Base-by-base conservation (phyloP, 2,329 filamentous ascomycete genomes). In the Pestalotiopsis sp. region DNA sequence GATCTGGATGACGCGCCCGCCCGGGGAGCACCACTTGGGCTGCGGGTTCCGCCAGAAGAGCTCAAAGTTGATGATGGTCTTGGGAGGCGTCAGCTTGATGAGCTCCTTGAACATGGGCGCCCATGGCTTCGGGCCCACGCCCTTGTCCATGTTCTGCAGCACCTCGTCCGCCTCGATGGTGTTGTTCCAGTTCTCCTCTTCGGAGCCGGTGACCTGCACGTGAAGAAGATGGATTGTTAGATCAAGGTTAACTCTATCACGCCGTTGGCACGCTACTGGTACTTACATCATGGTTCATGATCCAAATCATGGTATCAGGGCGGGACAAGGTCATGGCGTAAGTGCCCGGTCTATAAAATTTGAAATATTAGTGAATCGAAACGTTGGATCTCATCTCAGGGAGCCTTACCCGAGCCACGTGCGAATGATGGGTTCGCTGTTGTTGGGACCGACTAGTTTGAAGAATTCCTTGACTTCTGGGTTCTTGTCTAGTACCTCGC, bases 321-420 rank as follows among this genome's bases (percentile, higher is more conserved):
- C 78, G 77, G 38, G 76, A 76, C 38, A 81, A 69, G 0, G 77
- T 76, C 74, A 81, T 75, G 38, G 73, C 78, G 49, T 81, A 81
- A 31, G 79, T 85, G 69, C 83, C 83, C 72, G 74, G 81, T 65
- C 76, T 85, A 74, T 20, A 41, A 20, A 39, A 39, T 23, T n/a
- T 14, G 61, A 17, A 36, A 41, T 14, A 13, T 38, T 36, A 41
- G n/a, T 23, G 20, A 41, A n/a, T 78, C 77, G 5, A 79, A 80
- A 56, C 79, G 80, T 5, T 9, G 31, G 81, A 74, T 66, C 76
- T 75, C 64, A 77, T 74, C 17, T 73, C 70, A 67, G 17, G 82
- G 45, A 52, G 45, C 20, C 82, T 68, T 79, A 83, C 74, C 84
- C 84, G 61, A 86, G 78, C 82, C 78, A 81, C 11, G 83, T 85